These are phyloP conservation scores for Acephala macrosclerotiorum DNA, from an alignment of 2,329 filamentous ascomycete genomes.

Conservation along the genomic window DNA sequence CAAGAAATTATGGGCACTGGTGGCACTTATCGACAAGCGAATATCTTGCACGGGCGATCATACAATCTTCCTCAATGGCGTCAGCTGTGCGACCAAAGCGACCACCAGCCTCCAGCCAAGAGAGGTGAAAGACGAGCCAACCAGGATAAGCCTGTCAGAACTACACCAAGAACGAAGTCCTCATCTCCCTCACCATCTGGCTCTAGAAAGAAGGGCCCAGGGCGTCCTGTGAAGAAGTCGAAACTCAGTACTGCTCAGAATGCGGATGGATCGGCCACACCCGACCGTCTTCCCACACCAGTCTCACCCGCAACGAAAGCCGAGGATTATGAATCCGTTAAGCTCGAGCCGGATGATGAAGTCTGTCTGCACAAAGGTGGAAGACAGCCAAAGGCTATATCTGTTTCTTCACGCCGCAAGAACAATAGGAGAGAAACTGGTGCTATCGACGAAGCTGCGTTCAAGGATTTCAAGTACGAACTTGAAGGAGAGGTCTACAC, in stretches of 20 bases:
- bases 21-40: slow-evolving; percentile 95
- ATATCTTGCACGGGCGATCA: slow-evolving; percentile 93
- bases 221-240: slow-evolving; percentile 38
- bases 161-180: slow-evolving; percentile 27
- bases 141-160: slow-evolving; percentile 40
- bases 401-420: slow-evolving; percentile 86
- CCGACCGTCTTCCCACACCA: slow-evolving; percentile 57
- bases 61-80: slow-evolving; percentile 99
- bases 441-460: slow-evolving; percentile 88
- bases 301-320: slow-evolving; percentile 54
- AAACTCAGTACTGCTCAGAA: slow-evolving; percentile 27
- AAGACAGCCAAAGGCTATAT: slow-evolving; percentile 60
- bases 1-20: slow-evolving; percentile 97
- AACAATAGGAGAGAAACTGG: slow-evolving; percentile 78
- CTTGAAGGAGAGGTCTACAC: slow-evolving; percentile 89
- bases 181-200: slow-evolving; percentile 32
- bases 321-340: slow-evolving; percentile 44
- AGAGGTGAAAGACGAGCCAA: slow-evolving; percentile 79
- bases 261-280: slow-evolving; percentile 41
- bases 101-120: slow-evolving; percentile 92
- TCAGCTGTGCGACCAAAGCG: slow-evolving; percentile 89
- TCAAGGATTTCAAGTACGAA: slow-evolving; percentile 89
- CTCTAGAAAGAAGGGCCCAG: slow-evolving; percentile 32
- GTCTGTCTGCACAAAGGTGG: slow-evolving; percentile 57
- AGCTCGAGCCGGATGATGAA: slow-evolving; percentile 49